A percentile compares a stretch with the other conserved stretches of the same genome.
Conservation (phyloP, 495 filamentous ascomycete species). For the Penicillium flavigenum region DNA sequence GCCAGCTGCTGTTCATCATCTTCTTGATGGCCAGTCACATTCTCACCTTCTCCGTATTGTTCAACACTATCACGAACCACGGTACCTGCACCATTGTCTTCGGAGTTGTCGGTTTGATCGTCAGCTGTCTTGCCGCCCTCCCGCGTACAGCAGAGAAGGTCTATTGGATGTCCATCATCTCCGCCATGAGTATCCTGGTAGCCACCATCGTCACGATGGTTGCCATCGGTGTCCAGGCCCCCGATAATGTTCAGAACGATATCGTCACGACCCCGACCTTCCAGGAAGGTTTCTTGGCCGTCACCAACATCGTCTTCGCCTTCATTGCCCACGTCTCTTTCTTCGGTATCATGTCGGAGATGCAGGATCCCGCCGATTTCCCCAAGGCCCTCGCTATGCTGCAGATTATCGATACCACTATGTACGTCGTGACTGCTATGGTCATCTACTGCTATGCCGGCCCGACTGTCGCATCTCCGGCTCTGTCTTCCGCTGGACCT, state of each 20-base stretch:
- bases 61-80: constrained; percentile 60
- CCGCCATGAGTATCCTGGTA: constrained; percentile 58
- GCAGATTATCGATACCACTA: constrained; percentile 58
- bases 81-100: constrained; percentile 63
- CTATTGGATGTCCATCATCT: constrained; percentile 37
- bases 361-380: constrained; percentile 63
- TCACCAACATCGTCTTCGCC: constrained; percentile 75
- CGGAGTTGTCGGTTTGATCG: constrained; percentile 55
- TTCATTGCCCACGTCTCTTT: constrained; percentile 66
- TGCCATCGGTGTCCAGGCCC: constrained; percentile 50
- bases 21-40: constrained; percentile 74
- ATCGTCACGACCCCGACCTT: constrained; percentile 22
- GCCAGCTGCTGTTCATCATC: constrained; percentile 59
- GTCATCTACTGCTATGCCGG: constrained; percentile 73
- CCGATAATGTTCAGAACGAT: constrained; percentile 22
- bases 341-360: constrained; percentile 74
- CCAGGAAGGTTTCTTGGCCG: constrained; percentile 52
- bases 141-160: constrained; percentile 56
- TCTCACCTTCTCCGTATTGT: constrained; percentile 64
- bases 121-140: constrained; percentile 58
- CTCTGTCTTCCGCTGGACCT: constrained; percentile 61
- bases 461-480: constrained; percentile 62
- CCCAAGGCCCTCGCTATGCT: constrained; percentile 62
- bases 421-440: constrained; percentile 66
- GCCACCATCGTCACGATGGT: constrained; percentile 70